Percentiles rank a stretch among this genome's conserved stretches.
Evolutionary conservation across 495 filamentous ascomycete species (phyloP).

Genomic region (Hypoxylon fuscum): DNA sequence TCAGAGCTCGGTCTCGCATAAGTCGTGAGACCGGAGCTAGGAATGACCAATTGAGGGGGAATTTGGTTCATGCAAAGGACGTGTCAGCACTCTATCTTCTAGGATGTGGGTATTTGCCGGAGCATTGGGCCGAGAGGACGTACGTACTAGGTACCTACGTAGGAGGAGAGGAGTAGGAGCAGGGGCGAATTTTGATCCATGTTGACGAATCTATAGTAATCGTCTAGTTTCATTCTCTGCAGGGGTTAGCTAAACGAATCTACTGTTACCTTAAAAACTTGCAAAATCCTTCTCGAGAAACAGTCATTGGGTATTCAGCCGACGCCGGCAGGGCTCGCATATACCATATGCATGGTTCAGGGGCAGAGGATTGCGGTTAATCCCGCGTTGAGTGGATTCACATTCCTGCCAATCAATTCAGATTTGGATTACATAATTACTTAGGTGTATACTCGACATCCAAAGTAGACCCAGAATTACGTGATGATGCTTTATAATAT

Average conservation of each 20-base stretch:
- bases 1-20: slow-evolving; percentile 1
- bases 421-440: slow-evolving; percentile 1
- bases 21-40: background rate
- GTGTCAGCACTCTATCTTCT: background rate
- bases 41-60: too few species aligned
- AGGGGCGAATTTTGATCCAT: background rate
- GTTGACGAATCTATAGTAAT: background rate
- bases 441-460: background rate
- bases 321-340: slow-evolving; percentile 8
- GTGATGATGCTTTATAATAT: background rate
- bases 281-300: background rate
- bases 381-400: background rate
- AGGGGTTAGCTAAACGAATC: background rate
- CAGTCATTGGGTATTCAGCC: background rate
- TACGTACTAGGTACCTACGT: too few species aligned
- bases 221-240: background rate
- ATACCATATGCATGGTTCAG: slow-evolving; percentile 1
- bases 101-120: background rate
- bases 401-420: background rate
- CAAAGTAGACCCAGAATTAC: background rate
- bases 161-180: background rate
- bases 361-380: background rate
- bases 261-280: background rate
- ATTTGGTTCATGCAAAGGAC: background rate
- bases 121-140: background rate